phyloP scores from a whole-genome alignment of 208 protist genomes.

The Herpetomonas samuelpessoai region DNA sequence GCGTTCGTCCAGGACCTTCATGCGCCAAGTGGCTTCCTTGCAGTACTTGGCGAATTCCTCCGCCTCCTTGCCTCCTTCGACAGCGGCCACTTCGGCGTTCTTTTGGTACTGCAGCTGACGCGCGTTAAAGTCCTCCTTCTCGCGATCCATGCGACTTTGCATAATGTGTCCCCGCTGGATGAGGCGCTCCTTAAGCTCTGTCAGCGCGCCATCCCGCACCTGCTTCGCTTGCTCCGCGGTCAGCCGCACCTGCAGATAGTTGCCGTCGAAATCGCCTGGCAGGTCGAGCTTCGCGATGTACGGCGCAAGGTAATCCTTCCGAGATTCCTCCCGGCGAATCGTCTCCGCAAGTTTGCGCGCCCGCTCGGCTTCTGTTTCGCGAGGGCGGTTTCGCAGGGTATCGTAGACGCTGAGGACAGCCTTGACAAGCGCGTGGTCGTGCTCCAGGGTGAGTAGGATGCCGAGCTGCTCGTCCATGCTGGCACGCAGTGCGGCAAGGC shows the following conservation, averaged over 20 bases:
- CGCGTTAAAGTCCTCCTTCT: slow-evolving; percentile 83
- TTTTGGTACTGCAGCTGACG: slow-evolving; percentile 76
- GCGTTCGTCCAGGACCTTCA: slow-evolving; percentile 89
- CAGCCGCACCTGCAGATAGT: slow-evolving; percentile 70
- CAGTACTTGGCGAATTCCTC: slow-evolving; percentile 85
- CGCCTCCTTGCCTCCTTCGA: slow-evolving; percentile 66
- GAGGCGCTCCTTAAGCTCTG: slow-evolving; percentile 87
- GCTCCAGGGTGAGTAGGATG: slow-evolving; percentile 48
- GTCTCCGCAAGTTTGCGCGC: slow-evolving; percentile 67
- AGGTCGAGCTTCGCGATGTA: slow-evolving; percentile 87
- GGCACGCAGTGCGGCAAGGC: slow-evolving; percentile 51
- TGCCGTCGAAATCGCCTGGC: slow-evolving; percentile 59
- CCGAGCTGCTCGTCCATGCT: slow-evolving; percentile 55
- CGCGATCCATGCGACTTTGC: slow-evolving; percentile 83
- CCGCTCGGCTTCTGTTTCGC: slow-evolving; percentile 78
- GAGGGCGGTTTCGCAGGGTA: slow-evolving; percentile 86
- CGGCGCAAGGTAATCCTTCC: slow-evolving; percentile 87
- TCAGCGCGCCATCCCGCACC: slow-evolving; percentile 80
- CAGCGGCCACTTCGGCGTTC: slow-evolving; percentile 52
- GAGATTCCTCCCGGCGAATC: slow-evolving; percentile 63
- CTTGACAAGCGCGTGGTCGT: slow-evolving; percentile 36
- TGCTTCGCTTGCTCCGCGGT: slow-evolving; percentile 73
- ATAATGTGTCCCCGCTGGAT: slow-evolving; percentile 91
- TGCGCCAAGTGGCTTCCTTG: slow-evolving; percentile 89
- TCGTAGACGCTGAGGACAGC: slow-evolving; percentile 73